These are phyloP conservation scores for Nidula microcarpa DNA, from an alignment of 768 basidiomycete species.

Conservation along the genomic window DNA sequence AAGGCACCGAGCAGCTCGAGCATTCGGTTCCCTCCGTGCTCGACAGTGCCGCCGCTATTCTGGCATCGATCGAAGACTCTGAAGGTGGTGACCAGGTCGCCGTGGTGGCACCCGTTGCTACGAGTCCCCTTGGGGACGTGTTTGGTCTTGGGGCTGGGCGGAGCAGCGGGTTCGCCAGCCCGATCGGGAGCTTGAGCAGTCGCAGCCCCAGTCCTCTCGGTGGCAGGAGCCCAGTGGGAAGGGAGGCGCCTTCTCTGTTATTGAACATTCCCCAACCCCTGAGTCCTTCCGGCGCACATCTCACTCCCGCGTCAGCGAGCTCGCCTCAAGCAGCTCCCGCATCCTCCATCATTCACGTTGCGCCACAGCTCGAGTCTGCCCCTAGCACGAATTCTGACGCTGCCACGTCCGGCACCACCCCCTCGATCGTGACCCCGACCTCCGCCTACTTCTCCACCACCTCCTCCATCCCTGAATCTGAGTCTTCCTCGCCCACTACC, in stretches of 20 bases:
- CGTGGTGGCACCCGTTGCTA: slow-evolving; percentile 51
- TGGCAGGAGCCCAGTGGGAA: slow-evolving; percentile 5
- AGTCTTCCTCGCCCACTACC: slow-evolving; percentile 9
- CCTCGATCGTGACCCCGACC: slow-evolving; percentile 42
- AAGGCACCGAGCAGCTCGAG: slow-evolving; percentile 72
- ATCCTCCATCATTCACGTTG: not conserved
- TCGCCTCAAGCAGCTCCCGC: not conserved
- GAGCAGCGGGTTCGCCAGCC: slow-evolving; percentile 60
- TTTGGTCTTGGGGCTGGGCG: slow-evolving; percentile 6
- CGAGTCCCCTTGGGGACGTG: slow-evolving; percentile 6
- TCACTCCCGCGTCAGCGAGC: not conserved
- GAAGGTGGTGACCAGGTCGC: slow-evolving; percentile 42
- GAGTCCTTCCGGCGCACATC: slow-evolving; percentile 5
- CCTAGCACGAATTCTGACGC: slow-evolving; percentile 1
- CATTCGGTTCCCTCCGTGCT: slow-evolving; percentile 80
- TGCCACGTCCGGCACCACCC: slow-evolving; percentile 9
- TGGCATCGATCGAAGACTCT: slow-evolving; percentile 38
- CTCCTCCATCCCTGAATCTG: slow-evolving; percentile 1
- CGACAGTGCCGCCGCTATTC: slow-evolving; percentile 76
- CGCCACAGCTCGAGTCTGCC: not conserved
- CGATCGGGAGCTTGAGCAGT: slow-evolving; percentile 65
- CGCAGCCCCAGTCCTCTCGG: slow-evolving; percentile 64
- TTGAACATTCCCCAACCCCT: slow-evolving; percentile 38
- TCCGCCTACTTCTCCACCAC: slow-evolving; percentile 43
- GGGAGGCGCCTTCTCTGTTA: slow-evolving; percentile 19